Evolutionary conservation across 345 rosid species (phyloP), one percentile per base, ranked within the genome.

Genomic region (Bruguiera parviflora): DNA sequence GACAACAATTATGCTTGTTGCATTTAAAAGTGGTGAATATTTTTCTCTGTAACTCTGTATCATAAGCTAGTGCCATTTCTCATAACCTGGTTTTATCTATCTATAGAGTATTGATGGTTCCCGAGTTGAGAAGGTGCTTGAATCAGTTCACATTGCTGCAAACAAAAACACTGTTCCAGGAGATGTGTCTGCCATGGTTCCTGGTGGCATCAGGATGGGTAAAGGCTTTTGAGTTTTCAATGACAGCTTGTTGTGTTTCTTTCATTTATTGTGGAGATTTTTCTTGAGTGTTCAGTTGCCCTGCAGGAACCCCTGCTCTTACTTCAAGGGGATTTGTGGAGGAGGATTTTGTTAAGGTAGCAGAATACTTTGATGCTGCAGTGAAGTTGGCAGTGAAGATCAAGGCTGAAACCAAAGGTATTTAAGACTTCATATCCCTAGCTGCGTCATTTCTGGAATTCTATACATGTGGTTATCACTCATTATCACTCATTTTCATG

Each of bases 181-280:
- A 71, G 99, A 95, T 77, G 99, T 95, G 75, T 95, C 99, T 72
- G 99, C 99, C 64, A 95, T 95, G 99, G 99, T 95, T 78, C 99
- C 99, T 33, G 99, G 99, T 67, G 99, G 99, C 85, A 95, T 95
- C 78, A 85, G 99, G 77, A 95, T 95, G 99, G 99, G 99, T 94
- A 84, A 72, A 65, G 70, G 46, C 61, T 73, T 58, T 43, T 3
- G 19, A 13, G 19, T 43, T 39, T 57, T 73, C 49, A 4, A 28
- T 65, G 19, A 32, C 55, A 19, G 15, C 31, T 32, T 3, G 22
- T 53, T 57, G 5, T 65, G 46, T 28, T 53, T 29, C 19, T 57
- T 6, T 64, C 27, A 43, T 53, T 66, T 25, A 5, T 51, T 8
- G 27, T 32, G 21, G 39, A 18, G 32, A 61, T 9, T 27, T 64